Evolutionary conservation across 2,329 filamentous ascomycete species (phyloP), one percentile per base, ranked within the genome.

Genomic region (Colletotrichum chrysophilum): DNA sequence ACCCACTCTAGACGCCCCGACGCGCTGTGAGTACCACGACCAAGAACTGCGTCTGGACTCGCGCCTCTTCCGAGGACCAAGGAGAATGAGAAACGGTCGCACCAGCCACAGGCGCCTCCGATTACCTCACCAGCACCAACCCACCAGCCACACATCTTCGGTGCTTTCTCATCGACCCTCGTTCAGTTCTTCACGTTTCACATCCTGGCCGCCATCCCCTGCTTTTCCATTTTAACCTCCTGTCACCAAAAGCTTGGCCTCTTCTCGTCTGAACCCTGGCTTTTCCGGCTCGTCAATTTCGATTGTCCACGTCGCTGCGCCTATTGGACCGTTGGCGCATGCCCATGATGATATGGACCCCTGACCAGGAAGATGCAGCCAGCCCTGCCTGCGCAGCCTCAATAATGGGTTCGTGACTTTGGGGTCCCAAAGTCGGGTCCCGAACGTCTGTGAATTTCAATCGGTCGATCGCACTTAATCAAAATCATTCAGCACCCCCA

Each of bases 211-310:
- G n/a, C 12, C 64, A 61, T 65, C 34, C 69, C 73, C 64, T 72
- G 69, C 55, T 24, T 62, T n/a, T 16, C 24, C 7, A 34, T n/a
- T 73, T 68, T 72, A 75, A 52, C 70, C 73, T 75, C 73, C 58
- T 75, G 73, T 75, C 73, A 75, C 64, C 73, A 52, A 73, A 75
- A 75, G 73, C 73, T 75, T 75, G 64, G 73, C 73, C 21, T 70
- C 16, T n/a, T 30, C 38, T 52, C 73, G 58, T 73, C 73, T 73
- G 70, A 75, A 73, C 73, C 69, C 64, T 21, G 32, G 13, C 21
- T 8, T 24, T 14, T 10, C n/a, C 21, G 28, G 43, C 32, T 73
- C 70, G 28, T 58, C 70, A 52, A 73, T 30, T 60, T 30, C 28
- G 18, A 48, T 26, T 55, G 43, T 7, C 26, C 56, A 52, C 18